Base-by-base conservation (phyloP, 441 rosid genomes). In the Rhodomyrtus psidioides region DNA sequence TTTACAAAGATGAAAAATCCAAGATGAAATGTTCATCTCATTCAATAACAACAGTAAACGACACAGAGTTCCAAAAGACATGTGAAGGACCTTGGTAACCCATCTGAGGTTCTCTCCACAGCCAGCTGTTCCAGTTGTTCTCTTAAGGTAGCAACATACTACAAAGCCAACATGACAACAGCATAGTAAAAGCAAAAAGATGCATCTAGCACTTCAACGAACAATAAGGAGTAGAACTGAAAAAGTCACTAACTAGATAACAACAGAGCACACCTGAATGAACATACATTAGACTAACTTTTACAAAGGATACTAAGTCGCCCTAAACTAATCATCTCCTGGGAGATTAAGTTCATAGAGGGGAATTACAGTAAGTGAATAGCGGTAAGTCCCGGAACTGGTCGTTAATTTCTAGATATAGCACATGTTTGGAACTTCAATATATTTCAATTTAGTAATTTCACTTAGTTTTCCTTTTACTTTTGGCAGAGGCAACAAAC, bases 111-210 rank as follows among this genome's bases (percentile, higher is more conserved):
- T 85, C 92, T 94, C 89, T 94, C 97, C 89, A 94, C 96, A 2
- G 92, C 92, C 85, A 95, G 84, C 84, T 92, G 92, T 88, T 94
- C 97, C 91, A 95, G 90, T 84, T 84, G 95, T 86, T 95, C 98
- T 49, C 97, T 91, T 86, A 97, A 62, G 86, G 98, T 96, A 74
- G 97, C 95, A 82, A 97, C 95, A 94, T 95, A 95, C 98, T 97
- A 89, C 86, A 88, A 54, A 86, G 7, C 44, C 28, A 57, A 59
- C 39, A 86, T 9, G 62, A 49, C 44, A 75, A 34, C 57, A 59
- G 39, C 58, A 83, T 62, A 15, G 12, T 54, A 56, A 82, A 62
- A 81, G 54, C 17, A 57, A 54, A 46, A 30, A 82, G 42, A 82
- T 82, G n/a, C 44, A 76, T 23, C 16, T 23, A 24, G 26, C 82